A percentile compares a stretch with the other conserved stretches of the same genome.
Conservation (phyloP, 352 stramenopile species). For the Globisporangium canariense region DNA sequence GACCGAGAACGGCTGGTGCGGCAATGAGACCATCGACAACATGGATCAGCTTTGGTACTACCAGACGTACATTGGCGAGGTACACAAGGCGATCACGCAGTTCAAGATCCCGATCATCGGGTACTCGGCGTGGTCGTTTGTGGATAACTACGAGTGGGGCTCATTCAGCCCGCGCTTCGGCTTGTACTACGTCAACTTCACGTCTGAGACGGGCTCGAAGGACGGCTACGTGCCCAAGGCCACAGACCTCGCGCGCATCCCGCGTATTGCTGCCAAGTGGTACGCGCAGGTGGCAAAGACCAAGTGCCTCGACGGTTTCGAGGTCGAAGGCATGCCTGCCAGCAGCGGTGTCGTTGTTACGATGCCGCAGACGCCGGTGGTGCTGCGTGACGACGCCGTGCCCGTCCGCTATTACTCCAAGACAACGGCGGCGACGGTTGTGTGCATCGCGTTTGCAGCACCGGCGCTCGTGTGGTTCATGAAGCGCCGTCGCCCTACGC, state of each 20-base stretch:
- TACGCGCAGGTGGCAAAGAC: conserved; percentile 49
- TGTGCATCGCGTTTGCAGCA: conserved; percentile 10
- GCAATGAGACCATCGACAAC: conserved; percentile 46
- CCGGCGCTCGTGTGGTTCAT: conserved; percentile 18
- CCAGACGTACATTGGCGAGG: conserved; percentile 38
- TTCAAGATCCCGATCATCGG: conserved; percentile 57
- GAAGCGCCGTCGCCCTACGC: conserved; percentile 14
- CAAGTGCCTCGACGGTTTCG: conserved; percentile 46
- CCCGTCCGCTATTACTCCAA: not conserved
- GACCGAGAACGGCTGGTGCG: conserved; percentile 52
- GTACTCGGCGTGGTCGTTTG: conserved; percentile 91
- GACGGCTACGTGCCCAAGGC: conserved; percentile 22
- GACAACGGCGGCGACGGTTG: not conserved
- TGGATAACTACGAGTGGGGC: conserved; percentile 97
- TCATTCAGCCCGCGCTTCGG: conserved; percentile 54
- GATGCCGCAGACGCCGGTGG: not conserved
- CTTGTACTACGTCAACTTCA: conserved; percentile 51
- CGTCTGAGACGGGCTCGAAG: conserved; percentile 24
- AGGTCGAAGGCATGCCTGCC: conserved; percentile 2
- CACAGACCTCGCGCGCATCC: conserved; percentile 32
- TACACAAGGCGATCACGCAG: conserved; percentile 45
- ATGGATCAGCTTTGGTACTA: conserved; percentile 51
- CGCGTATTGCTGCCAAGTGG: conserved; percentile 49
- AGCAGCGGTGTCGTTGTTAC: not conserved
- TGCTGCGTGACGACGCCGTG: conserved; percentile 5